Evolutionary conservation across 176 grass and related monocot genomes (phyloP).

Genomic region (Elaeis guineensis): DNA sequence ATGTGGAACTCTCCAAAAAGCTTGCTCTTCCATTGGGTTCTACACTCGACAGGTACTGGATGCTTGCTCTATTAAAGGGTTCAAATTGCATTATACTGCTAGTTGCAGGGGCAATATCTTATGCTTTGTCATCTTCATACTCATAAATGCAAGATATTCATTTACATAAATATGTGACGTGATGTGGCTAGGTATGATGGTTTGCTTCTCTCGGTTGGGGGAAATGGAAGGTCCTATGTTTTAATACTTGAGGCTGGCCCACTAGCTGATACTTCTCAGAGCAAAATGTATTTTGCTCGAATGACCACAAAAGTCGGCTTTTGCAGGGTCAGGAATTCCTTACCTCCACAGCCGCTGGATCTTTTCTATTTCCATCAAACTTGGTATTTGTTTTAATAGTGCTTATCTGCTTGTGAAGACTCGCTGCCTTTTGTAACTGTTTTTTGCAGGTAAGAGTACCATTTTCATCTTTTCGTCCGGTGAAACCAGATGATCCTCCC

Average conservation of each 20-base stretch:
- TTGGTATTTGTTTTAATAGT: neutral
- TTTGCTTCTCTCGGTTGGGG: conserved; percentile 83
- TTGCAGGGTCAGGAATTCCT: conserved; percentile 67
- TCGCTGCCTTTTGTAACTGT: neutral
- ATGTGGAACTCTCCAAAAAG: conserved; percentile 85
- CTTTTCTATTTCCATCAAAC: neutral
- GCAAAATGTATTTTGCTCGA: conserved; percentile 86
- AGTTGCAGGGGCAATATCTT: no score
- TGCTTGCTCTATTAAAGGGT: neutral
- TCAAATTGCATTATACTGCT: no score
- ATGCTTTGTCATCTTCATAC: no score
- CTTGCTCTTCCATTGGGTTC: conserved; percentile 92
- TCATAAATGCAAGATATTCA: neutral
- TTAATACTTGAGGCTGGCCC: conserved; percentile 95
- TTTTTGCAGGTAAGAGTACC: conserved; percentile 78
- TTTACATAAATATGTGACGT: conserved; percentile 7
- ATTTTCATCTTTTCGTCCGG: conserved; percentile 92
- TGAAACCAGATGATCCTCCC: conserved; percentile 88
- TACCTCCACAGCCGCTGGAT: conserved; percentile 8
- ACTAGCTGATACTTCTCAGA: conserved; percentile 82
- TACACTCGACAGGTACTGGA: conserved; percentile 76
- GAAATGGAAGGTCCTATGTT: conserved; percentile 94
- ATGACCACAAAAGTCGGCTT: conserved; percentile 95
- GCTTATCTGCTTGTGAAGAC: no score
- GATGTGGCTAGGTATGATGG: conserved; percentile 70